Evolutionary conservation across 1,139 yeast genomes (phyloP), one percentile per base, ranked within the genome.

Genomic region (Barnettozyma hawaiiensis): DNA sequence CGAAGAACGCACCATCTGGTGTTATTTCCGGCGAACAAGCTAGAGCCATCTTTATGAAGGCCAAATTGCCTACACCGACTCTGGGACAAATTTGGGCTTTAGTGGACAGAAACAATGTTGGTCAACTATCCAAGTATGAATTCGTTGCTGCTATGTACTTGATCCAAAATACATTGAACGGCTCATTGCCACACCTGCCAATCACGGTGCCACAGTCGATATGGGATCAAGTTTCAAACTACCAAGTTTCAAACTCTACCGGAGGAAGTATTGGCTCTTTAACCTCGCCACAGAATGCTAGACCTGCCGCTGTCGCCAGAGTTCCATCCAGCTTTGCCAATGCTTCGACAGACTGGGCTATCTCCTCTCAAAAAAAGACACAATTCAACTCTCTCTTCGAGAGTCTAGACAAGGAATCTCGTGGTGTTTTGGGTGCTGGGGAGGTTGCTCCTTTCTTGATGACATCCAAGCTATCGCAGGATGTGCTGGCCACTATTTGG

Each of bases 71-170:
- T 18, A 76, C 81, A 31, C 75, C 77, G 22, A 75, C 81, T 2
- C 70, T 92, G 53, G 95, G 95, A 43, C 85, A 83, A 58, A 81
- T 92, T 45, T 92, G 98, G 98, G 75, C 76, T 45, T 70, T 92
- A 49, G 92, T 85, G 26, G 98, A 94, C 61, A 76, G 79, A 47
- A 75, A 77, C 44, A 81, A 80, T 52, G 63, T 75, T 3, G 98
- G 98, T 7, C 71, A 75, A 42, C 75, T 92, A 55, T 73, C 76
- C 47, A 75, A 79, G 57, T 72, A 80, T 19, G 90, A 86, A 54
- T 92, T 94, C 57, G 77, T 86, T 31, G 76, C 92, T 54, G 97
- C 98, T 8, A 92, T 94, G 98, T 95, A 86, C 64, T 72, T 94
- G 59, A 86, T 94, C 49, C 97, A 90, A 62, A 81, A 89, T 42